Percentiles rank a stretch among this genome's conserved stretches.
Evolutionary conservation across 306 rosid species (phyloP).

Genomic region (Sindora glabra): DNA sequence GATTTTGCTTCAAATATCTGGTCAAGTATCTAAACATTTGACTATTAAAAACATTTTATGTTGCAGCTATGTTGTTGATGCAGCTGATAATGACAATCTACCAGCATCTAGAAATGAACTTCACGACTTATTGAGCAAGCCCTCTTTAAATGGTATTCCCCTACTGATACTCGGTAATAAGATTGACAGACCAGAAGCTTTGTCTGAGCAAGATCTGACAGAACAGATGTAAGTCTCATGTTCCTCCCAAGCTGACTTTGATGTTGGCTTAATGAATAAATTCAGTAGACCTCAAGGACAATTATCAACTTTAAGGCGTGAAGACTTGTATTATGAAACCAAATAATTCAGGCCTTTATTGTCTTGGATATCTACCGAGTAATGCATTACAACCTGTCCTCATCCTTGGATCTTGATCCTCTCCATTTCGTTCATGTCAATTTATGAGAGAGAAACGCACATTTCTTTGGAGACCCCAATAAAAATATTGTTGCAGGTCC

Average conservation of each 20-base stretch:
- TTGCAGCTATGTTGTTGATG: constrained; percentile 64
- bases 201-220: constrained; percentile 40
- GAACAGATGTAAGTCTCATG: constrained; percentile 50
- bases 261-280: not conserved
- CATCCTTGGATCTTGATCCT: not conserved
- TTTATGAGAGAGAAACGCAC: too few relatives aligned
- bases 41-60: constrained; percentile 9
- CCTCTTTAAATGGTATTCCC: constrained; percentile 51
- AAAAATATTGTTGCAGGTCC: too few relatives aligned
- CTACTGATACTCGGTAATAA: constrained; percentile 55
- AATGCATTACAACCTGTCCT: not conserved
- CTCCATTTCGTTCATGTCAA: too few relatives aligned
- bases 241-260: not conserved
- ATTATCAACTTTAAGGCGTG: not conserved
- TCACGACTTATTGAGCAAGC: constrained; percentile 57
- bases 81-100: constrained; percentile 49
- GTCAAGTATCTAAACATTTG: not conserved
- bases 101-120: constrained; percentile 50
- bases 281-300: too few relatives aligned
- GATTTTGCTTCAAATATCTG: not conserved
- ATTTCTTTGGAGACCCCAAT: too few relatives aligned
- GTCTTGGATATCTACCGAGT: not conserved
- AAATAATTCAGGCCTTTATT: not conserved
- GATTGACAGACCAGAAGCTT: constrained; percentile 52
- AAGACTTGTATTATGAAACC: too few relatives aligned